Percentiles rank a stretch among this genome's conserved stretches.
phyloP scores from a whole-genome alignment of 192 early-diverging fungal genomes.

The Gryganskiella cystojenkinii region DNA sequence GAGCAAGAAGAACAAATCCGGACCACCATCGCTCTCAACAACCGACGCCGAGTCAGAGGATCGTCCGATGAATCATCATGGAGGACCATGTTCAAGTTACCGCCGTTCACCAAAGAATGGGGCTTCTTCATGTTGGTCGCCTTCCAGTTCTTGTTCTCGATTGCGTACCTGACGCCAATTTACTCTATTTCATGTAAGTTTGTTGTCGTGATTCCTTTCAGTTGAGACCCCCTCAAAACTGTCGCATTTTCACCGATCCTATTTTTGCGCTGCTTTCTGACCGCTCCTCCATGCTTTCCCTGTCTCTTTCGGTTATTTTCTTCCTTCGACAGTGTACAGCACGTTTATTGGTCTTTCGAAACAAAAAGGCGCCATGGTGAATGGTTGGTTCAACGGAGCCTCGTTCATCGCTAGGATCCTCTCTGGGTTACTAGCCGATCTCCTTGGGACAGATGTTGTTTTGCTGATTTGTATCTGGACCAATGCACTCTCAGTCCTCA shows the following conservation, averaged over 20 bases:
- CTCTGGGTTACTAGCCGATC: constrained; percentile 40
- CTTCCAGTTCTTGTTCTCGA: constrained; percentile 20
- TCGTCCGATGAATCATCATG: background rate
- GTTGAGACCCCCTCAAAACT: background rate
- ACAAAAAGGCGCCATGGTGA: constrained; percentile 19
- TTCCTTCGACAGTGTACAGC: constrained; percentile 30
- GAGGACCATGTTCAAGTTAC: background rate
- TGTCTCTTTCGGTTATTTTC: background rate
- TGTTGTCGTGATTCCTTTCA: background rate
- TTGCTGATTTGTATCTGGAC: constrained; percentile 31
- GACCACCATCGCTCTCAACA: background rate
- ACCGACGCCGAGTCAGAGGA: background rate
- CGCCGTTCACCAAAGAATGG: constrained; percentile 5
- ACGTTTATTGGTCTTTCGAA: constrained; percentile 26
- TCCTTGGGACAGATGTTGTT: constrained; percentile 42
- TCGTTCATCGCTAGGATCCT: constrained; percentile 31
- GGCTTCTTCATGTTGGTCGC: constrained; percentile 9
- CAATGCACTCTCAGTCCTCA: constrained; percentile 18
- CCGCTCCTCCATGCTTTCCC: background rate
- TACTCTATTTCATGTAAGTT: constrained; percentile 33
- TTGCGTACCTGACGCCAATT: constrained; percentile 30
- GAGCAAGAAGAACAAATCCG: too few relatives aligned
- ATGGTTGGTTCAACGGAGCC: constrained; percentile 42
- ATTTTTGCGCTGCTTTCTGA: too few relatives aligned
- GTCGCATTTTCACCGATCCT: too few relatives aligned